Conservation (phyloP, 2,329 filamentous ascomycete species). For the Thielaviopsis populi region DNA sequence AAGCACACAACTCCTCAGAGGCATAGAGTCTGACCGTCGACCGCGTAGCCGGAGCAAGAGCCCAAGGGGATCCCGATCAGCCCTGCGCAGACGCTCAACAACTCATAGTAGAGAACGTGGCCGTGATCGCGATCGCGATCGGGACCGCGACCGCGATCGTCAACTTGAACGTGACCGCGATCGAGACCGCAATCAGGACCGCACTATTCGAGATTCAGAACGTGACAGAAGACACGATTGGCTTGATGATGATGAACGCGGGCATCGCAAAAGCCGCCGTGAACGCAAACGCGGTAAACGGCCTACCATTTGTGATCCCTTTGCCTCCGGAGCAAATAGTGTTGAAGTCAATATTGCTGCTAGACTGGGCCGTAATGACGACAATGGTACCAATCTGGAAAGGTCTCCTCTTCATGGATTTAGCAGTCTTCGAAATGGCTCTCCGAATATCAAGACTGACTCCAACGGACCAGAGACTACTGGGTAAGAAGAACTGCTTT, state of each 20-base stretch:
- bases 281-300: conserved; percentile 13
- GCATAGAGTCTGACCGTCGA: not conserved
- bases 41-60: conserved; percentile 10
- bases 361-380: conserved; percentile 25
- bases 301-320: not conserved
- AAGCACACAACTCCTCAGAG: not conserved
- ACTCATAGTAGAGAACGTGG: conserved; percentile 9
- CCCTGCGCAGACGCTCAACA: conserved; percentile 3
- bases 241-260: conserved; percentile 19
- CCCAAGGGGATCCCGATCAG: not conserved
- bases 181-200: conserved; percentile 12
- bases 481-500: not conserved
- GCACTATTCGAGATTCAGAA: conserved; percentile 22
- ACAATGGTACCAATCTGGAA: conserved; percentile 21
- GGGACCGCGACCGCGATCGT: conserved; percentile 1
- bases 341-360: conserved; percentile 37
- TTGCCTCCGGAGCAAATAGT: conserved; percentile 33
- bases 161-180: conserved; percentile 17
- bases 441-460: not conserved
- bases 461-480: not conserved
- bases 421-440: conserved; percentile 21
- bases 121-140: conserved; percentile 16
- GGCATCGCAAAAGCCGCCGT: conserved; percentile 13
- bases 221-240: conserved; percentile 27
- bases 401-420: conserved; percentile 26